Evolutionary conservation across 2,329 filamentous ascomycete genomes (phyloP), one percentile per base, ranked within the genome.

Genomic region (Cryphonectria radicalis): DNA sequence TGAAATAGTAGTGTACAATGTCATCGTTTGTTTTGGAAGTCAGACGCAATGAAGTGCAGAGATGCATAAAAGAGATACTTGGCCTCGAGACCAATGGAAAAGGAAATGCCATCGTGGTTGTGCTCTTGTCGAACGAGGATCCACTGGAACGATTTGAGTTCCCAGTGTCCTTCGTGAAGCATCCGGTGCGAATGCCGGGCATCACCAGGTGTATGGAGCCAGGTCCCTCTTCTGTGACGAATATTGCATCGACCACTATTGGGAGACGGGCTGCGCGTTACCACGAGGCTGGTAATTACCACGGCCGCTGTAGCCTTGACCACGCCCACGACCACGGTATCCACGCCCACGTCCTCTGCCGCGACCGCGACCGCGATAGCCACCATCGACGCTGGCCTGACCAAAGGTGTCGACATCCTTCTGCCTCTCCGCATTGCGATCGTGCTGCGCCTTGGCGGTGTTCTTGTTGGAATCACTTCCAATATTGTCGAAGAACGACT

Each of bases 401-500:
- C 96, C 96, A 76, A 99, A 99, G 0, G 96, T 99, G 42, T 68
- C 67, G 22, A 68, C 60, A 37, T 68, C 67, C 40, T 68, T 68
- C 40, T 62, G 59, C 25, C 67, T 57, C 83, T 99, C 96, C 78
- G 99, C 93, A 80, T 98, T 98, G 84, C 94, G 94, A 28, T 68
- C 67, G 80, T 92, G 94, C 80, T 97, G 93, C 80, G 98, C 96
- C 80, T 98, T 94, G 5, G 87, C 87, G 59, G 85, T 86, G 55
- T 90, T 91, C 73, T 95, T 93, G 67, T 93, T 90, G 60, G 96
- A 90, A 75, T 99, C 96, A 75, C 93, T 97, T 0, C 94, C 97
- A 74, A 99, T 98, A 81, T 99, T 98, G 82, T 99, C 96, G 79
- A 99, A 99, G 86, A 99, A 99, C 1, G 94, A 97, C 4, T 85